Evolutionary conservation across 441 rosid genomes (phyloP).

Genomic region (Euphorbia celastroides): DNA sequence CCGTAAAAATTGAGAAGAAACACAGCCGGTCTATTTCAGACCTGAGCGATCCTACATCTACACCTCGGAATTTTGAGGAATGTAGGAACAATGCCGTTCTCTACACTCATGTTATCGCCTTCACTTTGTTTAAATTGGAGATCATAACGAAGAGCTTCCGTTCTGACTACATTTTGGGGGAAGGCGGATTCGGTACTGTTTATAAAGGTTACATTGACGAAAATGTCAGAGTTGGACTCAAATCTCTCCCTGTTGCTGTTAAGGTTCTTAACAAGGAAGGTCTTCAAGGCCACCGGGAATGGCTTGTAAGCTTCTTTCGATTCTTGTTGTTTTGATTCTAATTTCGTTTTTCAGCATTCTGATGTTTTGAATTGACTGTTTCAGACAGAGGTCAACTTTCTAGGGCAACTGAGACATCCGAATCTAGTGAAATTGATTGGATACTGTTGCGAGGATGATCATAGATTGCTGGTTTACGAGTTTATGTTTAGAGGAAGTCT

Average conservation of each 20-base stretch:
- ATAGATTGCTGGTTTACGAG: conserved; percentile 72
- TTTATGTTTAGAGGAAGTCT: conserved; percentile 84
- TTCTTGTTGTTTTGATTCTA: neutral
- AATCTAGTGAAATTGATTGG: conserved; percentile 82
- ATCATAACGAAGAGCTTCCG: conserved; percentile 98
- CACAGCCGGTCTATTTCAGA: conserved; percentile 79
- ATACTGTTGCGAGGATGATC: conserved; percentile 77
- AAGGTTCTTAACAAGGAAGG: conserved; percentile 77
- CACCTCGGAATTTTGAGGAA: conserved; percentile 65
- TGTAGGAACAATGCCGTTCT: conserved; percentile 60
- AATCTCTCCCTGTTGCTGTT: conserved; percentile 77
- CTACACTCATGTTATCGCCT: conserved; percentile 77
- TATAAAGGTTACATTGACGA: conserved; percentile 80
- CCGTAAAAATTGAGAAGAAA: conserved; percentile 54
- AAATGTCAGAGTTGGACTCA: conserved; percentile 57
- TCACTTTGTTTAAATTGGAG: conserved; percentile 86
- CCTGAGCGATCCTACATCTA: conserved; percentile 78
- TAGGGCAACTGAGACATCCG: conserved; percentile 71
- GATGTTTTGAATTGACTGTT: neutral
- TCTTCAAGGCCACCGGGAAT: conserved; percentile 80
- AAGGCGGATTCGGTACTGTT: conserved; percentile 89
- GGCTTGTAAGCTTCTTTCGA: conserved; percentile 51
- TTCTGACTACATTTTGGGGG: conserved; percentile 83
- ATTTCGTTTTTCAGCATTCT: neutral
- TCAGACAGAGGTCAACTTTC: conserved; percentile 77